Evolutionary conservation across 805 yeast species (phyloP).

Genomic region (Priceomyces castillae): DNA sequence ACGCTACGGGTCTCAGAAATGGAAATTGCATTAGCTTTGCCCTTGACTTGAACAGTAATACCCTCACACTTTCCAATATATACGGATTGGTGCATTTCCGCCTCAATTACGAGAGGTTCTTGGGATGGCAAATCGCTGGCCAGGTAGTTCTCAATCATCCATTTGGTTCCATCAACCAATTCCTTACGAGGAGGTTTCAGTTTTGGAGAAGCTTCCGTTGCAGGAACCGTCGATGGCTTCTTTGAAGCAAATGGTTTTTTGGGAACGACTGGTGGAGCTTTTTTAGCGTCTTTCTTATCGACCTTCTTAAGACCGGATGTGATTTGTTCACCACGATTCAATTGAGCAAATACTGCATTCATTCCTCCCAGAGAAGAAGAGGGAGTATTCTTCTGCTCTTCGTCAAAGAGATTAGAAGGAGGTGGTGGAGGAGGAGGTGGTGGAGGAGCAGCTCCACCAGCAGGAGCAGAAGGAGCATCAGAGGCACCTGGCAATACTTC

Average conservation of each 20-base stretch:
- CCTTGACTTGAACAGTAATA: slow-evolving; percentile 76
- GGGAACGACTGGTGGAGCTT: slow-evolving; percentile 44
- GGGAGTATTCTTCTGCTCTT: slow-evolving; percentile 5
- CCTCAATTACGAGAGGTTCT: slow-evolving; percentile 68
- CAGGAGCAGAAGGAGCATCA: slow-evolving; percentile 20
- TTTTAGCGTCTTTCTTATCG: slow-evolving; percentile 81
- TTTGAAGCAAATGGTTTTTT: slow-evolving; percentile 77
- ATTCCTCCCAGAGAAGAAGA: slow-evolving; percentile 50
- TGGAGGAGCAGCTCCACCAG: slow-evolving; percentile 47
- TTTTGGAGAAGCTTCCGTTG: slow-evolving; percentile 41
- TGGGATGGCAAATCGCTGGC: slow-evolving; percentile 42
- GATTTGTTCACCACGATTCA: slow-evolving; percentile 80
- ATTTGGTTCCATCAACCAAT: slow-evolving; percentile 73
- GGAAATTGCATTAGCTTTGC: slow-evolving; percentile 88
- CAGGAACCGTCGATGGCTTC: slow-evolving; percentile 65
- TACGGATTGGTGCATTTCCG: slow-evolving; percentile 81
- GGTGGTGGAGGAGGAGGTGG: slow-evolving; percentile 94
- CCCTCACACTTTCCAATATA: slow-evolving; percentile 80
- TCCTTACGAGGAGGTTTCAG: slow-evolving; percentile 54
- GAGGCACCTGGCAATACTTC: slow-evolving; percentile 39
- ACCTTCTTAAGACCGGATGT: slow-evolving; percentile 88
- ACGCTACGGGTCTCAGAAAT: slow-evolving; percentile 67
- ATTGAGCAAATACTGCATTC: slow-evolving; percentile 87
- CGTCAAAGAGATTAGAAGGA: slow-evolving; percentile 66
- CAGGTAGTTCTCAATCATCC: slow-evolving; percentile 83